Evolutionary conservation across 768 basidiomycete genomes (phyloP), one percentile per base, ranked within the genome.

Genomic region (Crassisporium funariophilum): DNA sequence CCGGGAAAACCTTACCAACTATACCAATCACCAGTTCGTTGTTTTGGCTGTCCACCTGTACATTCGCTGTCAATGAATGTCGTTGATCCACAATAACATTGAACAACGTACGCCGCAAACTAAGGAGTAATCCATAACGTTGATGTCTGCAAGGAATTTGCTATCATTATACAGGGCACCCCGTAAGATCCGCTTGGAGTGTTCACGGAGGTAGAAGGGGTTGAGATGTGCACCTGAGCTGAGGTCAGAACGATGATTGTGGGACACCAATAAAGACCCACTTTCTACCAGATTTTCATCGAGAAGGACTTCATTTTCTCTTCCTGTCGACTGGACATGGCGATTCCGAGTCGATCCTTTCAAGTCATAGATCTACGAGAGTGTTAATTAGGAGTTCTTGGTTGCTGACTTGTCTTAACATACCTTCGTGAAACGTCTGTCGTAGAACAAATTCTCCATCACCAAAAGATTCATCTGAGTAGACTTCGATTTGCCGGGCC

Each of bases 391-490:
- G 35, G 19, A 17, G 2, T 35, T 82, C 82, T 72, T 78, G 13
- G 4, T 16, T 29, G 16, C 33, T 20, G 23, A 34, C 41, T 11
- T 5, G 11, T 29, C 49, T 50, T 13, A 16, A 27, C 51, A n/a
- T 58, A 91, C 92, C 77, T 88, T 91, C 3, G 87, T 84, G 59
- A 98, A 95, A 9, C 87, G 82, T 45, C 91, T 80, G 53, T 95
- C 91, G 64, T 97, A 95, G 62, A 98, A 97, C 8, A 95, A 72
- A 58, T 95, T 99, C 69, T 99, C 97, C 95, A 98, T 98, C 39
- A 99, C 91, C 27, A 98, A 71, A 16, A 99, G 74, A 59, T 97
- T 97, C 91, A 98, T 95, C 55, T 94, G 83, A 5, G 88, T 91
- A 2, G 85, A 80, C 61, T 91, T 91, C 5, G 83, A 79, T 67